Evolutionary conservation across 1,139 yeast species (phyloP).

Genomic region (Eremothecium coryli): DNA sequence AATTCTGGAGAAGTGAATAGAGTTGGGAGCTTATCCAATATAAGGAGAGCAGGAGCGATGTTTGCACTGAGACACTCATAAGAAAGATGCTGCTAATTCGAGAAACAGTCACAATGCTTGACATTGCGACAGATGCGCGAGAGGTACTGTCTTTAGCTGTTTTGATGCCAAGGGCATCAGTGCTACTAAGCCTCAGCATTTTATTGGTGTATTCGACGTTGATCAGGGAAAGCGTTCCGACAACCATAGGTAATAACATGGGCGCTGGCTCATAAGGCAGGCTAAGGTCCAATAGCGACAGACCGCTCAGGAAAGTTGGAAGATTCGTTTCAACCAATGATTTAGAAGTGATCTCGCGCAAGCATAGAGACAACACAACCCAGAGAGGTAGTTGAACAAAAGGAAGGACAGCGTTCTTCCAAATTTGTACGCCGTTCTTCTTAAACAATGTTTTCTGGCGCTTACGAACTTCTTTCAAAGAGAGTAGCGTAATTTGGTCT

Average conservation of each 20-base stretch:
- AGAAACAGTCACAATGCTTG: constrained; percentile 48
- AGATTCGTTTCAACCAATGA: constrained; percentile 18
- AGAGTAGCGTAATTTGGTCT: constrained; percentile 64
- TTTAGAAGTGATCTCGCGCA: constrained; percentile 56
- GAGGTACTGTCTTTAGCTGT: constrained; percentile 19
- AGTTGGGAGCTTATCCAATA: constrained; percentile 84
- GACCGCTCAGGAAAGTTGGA: constrained; percentile 9
- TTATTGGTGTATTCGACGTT: constrained; percentile 73
- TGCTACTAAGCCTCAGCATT: constrained; percentile 37
- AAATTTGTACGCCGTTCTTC: constrained; percentile 58
- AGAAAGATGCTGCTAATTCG: constrained; percentile 68
- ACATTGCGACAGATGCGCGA: constrained; percentile 29
- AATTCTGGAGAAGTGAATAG: constrained; percentile 66
- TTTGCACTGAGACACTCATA: constrained; percentile 79
- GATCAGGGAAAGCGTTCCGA: constrained; percentile 62
- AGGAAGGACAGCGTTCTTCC: constrained; percentile 73
- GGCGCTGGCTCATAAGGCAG: constrained; percentile 24
- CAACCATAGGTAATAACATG: constrained; percentile 49
- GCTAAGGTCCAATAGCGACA: constrained; percentile 28
- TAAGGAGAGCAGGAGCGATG: constrained; percentile 68
- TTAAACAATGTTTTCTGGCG: constrained; percentile 64
- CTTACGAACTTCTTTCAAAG: constrained; percentile 68
- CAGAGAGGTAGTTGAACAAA: constrained; percentile 82
- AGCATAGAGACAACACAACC: constrained; percentile 66
- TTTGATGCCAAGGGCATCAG: constrained; percentile 29